These are phyloP conservation scores for Gnomoniopsis sp. DNA, from an alignment of 2,329 filamentous ascomycete genomes.

Conservation along the genomic window DNA sequence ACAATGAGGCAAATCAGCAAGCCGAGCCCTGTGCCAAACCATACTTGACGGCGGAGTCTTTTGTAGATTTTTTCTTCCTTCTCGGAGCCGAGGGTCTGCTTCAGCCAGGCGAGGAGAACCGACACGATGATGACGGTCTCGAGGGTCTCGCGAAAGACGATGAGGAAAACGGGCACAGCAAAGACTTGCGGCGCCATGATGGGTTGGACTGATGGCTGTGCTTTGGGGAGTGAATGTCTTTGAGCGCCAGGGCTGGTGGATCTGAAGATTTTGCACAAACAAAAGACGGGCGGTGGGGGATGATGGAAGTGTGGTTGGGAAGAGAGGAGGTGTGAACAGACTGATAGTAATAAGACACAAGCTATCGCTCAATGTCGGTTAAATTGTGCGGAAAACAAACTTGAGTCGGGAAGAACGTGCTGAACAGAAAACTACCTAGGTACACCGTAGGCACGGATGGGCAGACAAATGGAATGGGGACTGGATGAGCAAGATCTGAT, in stretches of 20 bases:
- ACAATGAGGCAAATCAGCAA: slow-evolving; percentile 63
- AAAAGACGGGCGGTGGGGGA: too few relatives aligned
- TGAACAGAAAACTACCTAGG: not conserved
- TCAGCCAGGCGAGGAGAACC: slow-evolving; percentile 74
- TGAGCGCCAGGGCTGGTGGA: not conserved
- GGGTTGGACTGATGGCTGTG: not conserved
- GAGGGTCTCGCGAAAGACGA: slow-evolving; percentile 76
- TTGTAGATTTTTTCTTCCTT: slow-evolving; percentile 52
- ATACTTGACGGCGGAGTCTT: slow-evolving; percentile 62
- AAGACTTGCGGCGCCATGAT: slow-evolving; percentile 16
- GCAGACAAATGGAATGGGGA: not conserved
- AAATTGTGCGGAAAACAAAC: too few relatives aligned
- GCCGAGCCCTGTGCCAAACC: slow-evolving; percentile 60
- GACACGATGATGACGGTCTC: slow-evolving; percentile 81
- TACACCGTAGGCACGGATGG: not conserved
- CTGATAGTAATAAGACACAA: not conserved
- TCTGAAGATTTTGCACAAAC: not conserved
- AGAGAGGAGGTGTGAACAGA: not conserved
- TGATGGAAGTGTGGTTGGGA: too few relatives aligned
- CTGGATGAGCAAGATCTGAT: not conserved
- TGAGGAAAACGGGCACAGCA: slow-evolving; percentile 62
- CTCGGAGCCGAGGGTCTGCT: slow-evolving; percentile 69
- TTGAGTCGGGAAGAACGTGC: too few relatives aligned
- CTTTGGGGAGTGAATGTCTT: not conserved
- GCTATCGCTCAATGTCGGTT: too few relatives aligned